Percentiles rank a stretch among this genome's conserved stretches.
phyloP scores from a whole-genome alignment of 1,139 yeast genomes.

The Pneumocystis sp. region DNA sequence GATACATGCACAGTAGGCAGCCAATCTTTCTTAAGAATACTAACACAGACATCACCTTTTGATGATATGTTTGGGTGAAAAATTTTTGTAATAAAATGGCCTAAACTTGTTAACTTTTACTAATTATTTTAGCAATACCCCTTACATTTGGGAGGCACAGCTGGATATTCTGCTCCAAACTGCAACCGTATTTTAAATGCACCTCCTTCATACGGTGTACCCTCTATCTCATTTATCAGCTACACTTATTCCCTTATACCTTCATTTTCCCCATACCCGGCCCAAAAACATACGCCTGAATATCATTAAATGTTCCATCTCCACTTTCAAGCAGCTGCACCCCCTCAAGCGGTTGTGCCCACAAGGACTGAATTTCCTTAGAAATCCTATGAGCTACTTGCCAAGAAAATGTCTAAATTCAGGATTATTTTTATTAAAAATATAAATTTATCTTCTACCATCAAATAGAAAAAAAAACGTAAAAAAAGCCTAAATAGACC shows the following conservation, averaged over 20 bases:
- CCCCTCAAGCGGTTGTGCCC: background rate
- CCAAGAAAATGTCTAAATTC: background rate
- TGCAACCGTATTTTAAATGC: background rate
- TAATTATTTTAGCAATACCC: background rate
- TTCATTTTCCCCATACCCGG: background rate
- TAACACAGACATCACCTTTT: slow-evolving; percentile 69
- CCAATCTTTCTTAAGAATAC: slow-evolving; percentile 56
- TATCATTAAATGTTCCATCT: background rate
- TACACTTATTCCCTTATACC: background rate
- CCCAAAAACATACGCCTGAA: background rate
- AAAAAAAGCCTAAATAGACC: background rate
- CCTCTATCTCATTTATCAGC: background rate
- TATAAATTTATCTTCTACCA: background rate
- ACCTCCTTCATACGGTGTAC: slow-evolving; percentile 1
- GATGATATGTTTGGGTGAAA: slow-evolving; percentile 64
- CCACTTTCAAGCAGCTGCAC: background rate
- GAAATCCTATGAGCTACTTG: background rate
- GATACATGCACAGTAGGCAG: slow-evolving; percentile 36
- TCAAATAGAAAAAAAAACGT: background rate
- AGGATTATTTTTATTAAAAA: background rate
- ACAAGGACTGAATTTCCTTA: background rate
- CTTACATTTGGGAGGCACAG: slow-evolving; percentile 1
- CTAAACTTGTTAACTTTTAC: slow-evolving; percentile 24
- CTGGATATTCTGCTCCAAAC: background rate
- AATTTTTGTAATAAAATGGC: slow-evolving; percentile 38